Evolutionary conservation across 768 basidiomycete genomes (phyloP), one percentile per base, ranked within the genome.

Genomic region (Pholiota microspora): DNA sequence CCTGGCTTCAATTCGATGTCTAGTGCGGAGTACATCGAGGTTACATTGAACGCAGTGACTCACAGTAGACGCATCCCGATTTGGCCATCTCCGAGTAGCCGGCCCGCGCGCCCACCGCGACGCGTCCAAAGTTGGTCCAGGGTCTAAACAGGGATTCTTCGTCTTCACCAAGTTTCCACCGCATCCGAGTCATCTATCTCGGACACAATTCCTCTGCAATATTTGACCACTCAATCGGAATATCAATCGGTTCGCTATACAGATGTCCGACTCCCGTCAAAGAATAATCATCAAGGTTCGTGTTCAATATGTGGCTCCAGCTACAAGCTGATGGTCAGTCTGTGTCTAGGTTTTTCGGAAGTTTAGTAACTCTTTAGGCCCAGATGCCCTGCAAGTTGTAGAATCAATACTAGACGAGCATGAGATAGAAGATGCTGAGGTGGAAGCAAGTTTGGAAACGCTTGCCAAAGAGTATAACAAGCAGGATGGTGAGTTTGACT

Each of bases 401-500:
- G 89, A 93, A 62, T 76, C 80, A 10, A 81, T 94, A 32, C 71
- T 93, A 15, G 80, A 84, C 44, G 71, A 78, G 55, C 86, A 93
- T 67, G 85, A 88, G 45, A 88, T 94, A 44, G 65, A 74, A 2
- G 83, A 86, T 48, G 78, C 82, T 25, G 86, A 90, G 42, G 73
- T 88, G 15, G 89, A 92, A 57, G 76, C 77, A 35, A 89, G 89
- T 40, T 71, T 94, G 10, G 92, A 94, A 62, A 82, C 84, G 40
- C 77, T 94, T 25, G 91, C 91, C 7, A 84, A 88, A 59, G 91
- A 92, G 61, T 94, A 94, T 62, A 92, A 92, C 62, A 90, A 86
- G 62, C 92, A 94, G 69, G 92, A 94, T 75, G 92, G 92, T 85
- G 59, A 36, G 73, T 64, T 24, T 27, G 6, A 28, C 18, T 7